Evolutionary conservation across 1,284 basidiomycete genomes (phyloP).

Genomic region (Butyriboletus appendiculatus): DNA sequence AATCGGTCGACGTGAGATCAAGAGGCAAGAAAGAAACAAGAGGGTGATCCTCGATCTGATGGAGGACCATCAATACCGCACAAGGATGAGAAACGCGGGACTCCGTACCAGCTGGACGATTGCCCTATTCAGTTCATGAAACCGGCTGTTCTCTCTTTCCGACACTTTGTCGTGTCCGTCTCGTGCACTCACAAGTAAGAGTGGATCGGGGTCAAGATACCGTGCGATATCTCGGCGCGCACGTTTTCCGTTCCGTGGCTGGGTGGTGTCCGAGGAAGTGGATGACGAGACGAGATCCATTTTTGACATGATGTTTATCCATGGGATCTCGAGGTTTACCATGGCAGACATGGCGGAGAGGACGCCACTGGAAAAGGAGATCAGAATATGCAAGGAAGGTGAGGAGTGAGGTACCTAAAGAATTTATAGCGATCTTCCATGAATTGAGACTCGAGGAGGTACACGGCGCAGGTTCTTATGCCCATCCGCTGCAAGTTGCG

Average conservation of each 20-base stretch:
- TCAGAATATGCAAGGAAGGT: conserved; percentile 2
- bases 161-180: conserved; percentile 31
- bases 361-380: conserved; percentile 69
- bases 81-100: neutral
- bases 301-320: conserved; percentile 98
- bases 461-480: conserved; percentile 81
- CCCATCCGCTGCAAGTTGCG: conserved; percentile 69
- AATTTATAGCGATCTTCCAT: conserved; percentile 99
- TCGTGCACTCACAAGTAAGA: conserved; percentile 71
- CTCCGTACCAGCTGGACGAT: conserved; percentile 87
- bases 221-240: conserved; percentile 77
- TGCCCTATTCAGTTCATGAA: conserved; percentile 92
- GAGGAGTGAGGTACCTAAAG: conserved; percentile 65
- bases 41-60: conserved; percentile 96
- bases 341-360: conserved; percentile 98
- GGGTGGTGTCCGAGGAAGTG: conserved; percentile 46
- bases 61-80: conserved; percentile 10
- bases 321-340: conserved; percentile 96
- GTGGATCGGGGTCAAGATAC: conserved; percentile 98
- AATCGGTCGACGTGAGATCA: conserved; percentile 89
- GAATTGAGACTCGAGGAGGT: conserved; percentile 97
- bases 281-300: conserved; percentile 91
- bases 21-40: conserved; percentile 96
- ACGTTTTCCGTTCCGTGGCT: conserved; percentile 69
- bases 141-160: conserved; percentile 82